Base-by-base conservation (phyloP, 352 stramenopile genomes). In the Plasmopara halstedii region DNA sequence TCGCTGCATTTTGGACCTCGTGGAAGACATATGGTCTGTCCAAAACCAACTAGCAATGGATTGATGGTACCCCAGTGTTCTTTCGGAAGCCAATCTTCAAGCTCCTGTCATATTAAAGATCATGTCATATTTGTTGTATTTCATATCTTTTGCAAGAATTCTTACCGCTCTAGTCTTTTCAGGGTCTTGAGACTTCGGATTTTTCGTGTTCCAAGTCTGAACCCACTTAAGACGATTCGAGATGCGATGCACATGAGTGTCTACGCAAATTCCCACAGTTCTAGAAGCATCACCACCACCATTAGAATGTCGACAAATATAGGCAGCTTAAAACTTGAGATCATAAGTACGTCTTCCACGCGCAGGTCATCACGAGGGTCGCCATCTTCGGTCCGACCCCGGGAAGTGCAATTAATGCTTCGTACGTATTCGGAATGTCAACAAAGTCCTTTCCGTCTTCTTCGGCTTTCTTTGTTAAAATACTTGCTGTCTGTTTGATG, bases 361-460 rank as follows among this genome's bases (percentile, higher is more conserved):
- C 94, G 23, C 90, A 79, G 49, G 75, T 86, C 80, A 98, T 93
- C 18, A 97, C 72, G 42, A 99, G 85, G n/a, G 91, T 92, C 8
- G 92, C 94, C 92, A 98, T 98, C 64, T 99, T 99, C 4, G 95
- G 94, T 6, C 95, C 95, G 4, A 99, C 81, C 9, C 95, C 95
- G 3, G 88, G 85, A 15, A 99, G 58, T 25, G 80, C 66, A 17
- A 98, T 80, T 23, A 98, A 73, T 4, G 75, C 79, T 10, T 94
- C 76, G 29, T 94, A 92, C 4, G 83, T 96, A 29, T 64, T 48
- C 9, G 95, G 95, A 57, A 99, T 97, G 23, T 98, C 88, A n/a
- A 78, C 53, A 14, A 70, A 27, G 18, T 64, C 50, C 13, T 51
- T 38, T 2, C 50, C 54, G 7, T 63, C 36, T 1, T 29, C 50